A percentile compares a stretch with the other conserved stretches of the same genome.
phyloP scores from a whole-genome alignment of 2,329 filamentous ascomycete genomes.

The Phaeosphaeriaceae sp. region DNA sequence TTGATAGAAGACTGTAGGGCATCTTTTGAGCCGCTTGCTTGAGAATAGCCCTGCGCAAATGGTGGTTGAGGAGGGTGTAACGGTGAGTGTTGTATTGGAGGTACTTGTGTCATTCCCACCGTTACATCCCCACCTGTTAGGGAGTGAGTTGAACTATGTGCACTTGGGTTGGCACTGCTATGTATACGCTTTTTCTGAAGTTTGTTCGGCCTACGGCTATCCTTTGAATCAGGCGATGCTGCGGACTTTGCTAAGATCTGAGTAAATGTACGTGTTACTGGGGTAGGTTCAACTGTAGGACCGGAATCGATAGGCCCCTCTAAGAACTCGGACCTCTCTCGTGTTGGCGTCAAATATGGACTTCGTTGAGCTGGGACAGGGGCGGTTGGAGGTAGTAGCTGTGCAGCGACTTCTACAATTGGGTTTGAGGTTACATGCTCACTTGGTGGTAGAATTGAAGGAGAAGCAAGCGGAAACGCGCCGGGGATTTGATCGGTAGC shows the following conservation, averaged over 20 bases:
- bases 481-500: slow-evolving; percentile 57
- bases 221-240: slow-evolving; percentile 56
- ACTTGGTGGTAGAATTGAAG: slow-evolving; percentile 50
- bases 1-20: slow-evolving; percentile 24
- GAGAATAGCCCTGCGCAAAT: slow-evolving; percentile 33
- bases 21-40: slow-evolving; percentile 35
- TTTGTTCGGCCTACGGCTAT: slow-evolving; percentile 78
- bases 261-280: slow-evolving; percentile 45
- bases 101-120: slow-evolving; percentile 16
- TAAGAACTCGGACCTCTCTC: slow-evolving; percentile 42
- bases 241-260: slow-evolving; percentile 44
- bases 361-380: slow-evolving; percentile 25
- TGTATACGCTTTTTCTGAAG: slow-evolving; percentile 81
- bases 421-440: slow-evolving; percentile 44
- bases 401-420: slow-evolving; percentile 23
- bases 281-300: slow-evolving; percentile 26
- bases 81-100: slow-evolving; percentile 35
- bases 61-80: slow-evolving; percentile 42
- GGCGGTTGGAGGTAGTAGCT: slow-evolving; percentile 25
- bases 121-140: slow-evolving; percentile 54
- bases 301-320: slow-evolving; percentile 40
- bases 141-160: slow-evolving; percentile 87
- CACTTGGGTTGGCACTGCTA: slow-evolving; percentile 80
- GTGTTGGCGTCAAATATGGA: slow-evolving; percentile 36
- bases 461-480: slow-evolving; percentile 64